These are phyloP conservation scores for Rubroshorea leprosula DNA, from an alignment of 345 rosid genomes.

Conservation along the genomic window DNA sequence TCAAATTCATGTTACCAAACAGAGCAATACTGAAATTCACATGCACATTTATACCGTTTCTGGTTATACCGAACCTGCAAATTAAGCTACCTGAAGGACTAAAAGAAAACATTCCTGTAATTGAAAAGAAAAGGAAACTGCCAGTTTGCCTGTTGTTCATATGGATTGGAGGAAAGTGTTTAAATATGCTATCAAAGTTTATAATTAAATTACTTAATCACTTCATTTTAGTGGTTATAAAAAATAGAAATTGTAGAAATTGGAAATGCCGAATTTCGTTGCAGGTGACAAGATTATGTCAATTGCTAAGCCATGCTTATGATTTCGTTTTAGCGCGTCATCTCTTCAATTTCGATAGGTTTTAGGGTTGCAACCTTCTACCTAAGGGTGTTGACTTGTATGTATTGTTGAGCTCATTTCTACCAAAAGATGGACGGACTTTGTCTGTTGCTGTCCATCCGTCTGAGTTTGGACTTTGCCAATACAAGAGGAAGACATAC, in stretches of 20 bases:
- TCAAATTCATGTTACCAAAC: no score
- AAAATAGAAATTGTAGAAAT: no score
- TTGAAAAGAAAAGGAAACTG: conserved; percentile 70
- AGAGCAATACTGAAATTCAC: no score
- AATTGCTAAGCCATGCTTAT: neutral
- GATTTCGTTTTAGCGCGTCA: neutral
- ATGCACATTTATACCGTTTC: no score
- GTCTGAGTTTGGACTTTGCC: conserved; percentile 79
- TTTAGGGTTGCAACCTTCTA: neutral
- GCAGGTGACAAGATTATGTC: no score
- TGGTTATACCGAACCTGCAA: no score
- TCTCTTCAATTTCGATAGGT: neutral
- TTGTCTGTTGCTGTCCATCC: conserved; percentile 80
- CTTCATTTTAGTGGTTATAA: no score
- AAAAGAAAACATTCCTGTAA: conserved; percentile 58
- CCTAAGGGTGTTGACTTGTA: conserved; percentile 76
- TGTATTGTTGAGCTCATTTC: conserved; percentile 68
- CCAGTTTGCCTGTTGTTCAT: conserved; percentile 70
- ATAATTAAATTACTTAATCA: conserved; percentile 3
- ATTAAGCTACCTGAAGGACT: no score
- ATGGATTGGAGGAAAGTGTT: conserved; percentile 96
- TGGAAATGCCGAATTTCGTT: no score
- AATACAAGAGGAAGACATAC: conserved; percentile 92
- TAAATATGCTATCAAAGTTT: conserved; percentile 40
- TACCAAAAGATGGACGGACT: conserved; percentile 74